These are phyloP conservation scores for Apiospora phragmitis DNA, from an alignment of 2,329 filamentous ascomycete species.

Conservation along the genomic window DNA sequence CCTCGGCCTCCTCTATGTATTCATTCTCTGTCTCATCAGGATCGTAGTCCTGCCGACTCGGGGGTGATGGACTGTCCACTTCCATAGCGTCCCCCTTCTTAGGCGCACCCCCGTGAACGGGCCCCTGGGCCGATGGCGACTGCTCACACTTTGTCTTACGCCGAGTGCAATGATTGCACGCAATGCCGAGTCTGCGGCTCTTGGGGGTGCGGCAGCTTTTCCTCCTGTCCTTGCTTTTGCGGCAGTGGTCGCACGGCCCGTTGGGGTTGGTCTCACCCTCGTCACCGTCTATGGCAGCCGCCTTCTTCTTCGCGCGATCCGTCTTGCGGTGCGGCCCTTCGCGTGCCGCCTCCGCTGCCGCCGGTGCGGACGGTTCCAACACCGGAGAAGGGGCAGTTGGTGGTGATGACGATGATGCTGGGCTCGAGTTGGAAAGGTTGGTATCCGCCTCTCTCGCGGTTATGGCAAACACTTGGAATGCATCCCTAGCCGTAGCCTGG, in stretches of 20 bases:
- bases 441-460: no score
- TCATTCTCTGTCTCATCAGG: neutral
- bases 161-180: neutral
- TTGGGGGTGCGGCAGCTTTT: neutral
- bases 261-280: neutral
- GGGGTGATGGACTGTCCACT: no score
- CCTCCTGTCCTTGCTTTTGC: neutral
- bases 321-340: neutral
- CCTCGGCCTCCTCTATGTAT: no score
- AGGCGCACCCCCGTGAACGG: neutral
- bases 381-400: neutral
- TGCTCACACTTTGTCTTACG: neutral
- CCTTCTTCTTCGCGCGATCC: rapidly evolving
- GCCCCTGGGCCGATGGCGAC: neutral
- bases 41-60: neutral
- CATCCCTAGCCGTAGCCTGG: neutral
- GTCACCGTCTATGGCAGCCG: neutral
- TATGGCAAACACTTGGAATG: neutral
- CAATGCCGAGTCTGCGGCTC: neutral
- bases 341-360: neutral
- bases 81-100: no score
- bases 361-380: neutral
- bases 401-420: neutral
- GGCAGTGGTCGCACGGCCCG: neutral
- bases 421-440: no score